phyloP scores from a whole-genome alignment of 2,329 filamentous ascomycete species.

The Basipetospora chlamydospora region DNA sequence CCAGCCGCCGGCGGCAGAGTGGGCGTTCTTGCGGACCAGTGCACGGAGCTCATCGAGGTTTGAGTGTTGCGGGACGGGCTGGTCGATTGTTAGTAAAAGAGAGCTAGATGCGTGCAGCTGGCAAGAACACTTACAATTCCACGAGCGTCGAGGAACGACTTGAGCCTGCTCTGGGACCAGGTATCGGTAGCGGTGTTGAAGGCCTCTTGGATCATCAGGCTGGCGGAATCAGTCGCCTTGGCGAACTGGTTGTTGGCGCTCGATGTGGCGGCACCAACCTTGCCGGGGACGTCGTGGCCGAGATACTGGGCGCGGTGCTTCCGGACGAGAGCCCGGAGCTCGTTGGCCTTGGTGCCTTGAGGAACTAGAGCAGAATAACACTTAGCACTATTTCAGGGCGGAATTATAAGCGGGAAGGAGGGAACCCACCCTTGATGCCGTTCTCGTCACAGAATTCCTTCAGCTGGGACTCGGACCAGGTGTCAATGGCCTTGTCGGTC shows the following conservation, averaged over 20 bases:
- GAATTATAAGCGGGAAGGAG: neutral
- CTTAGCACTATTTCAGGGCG: neutral
- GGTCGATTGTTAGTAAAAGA: slow-evolving; percentile 3
- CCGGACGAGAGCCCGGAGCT: slow-evolving; percentile 77
- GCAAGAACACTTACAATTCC: slow-evolving; percentile 29
- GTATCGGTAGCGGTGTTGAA: slow-evolving; percentile 47
- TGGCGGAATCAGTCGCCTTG: slow-evolving; percentile 56
- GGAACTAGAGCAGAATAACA: slow-evolving; percentile 42
- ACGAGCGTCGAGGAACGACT: slow-evolving; percentile 64
- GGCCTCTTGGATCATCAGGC: slow-evolving; percentile 45
- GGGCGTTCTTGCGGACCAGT: slow-evolving; percentile 56
- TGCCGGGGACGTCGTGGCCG: slow-evolving; percentile 46
- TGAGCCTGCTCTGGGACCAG: slow-evolving; percentile 67
- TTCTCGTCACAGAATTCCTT: slow-evolving; percentile 93
- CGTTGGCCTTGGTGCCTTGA: slow-evolving; percentile 80
- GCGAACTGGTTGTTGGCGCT: slow-evolving; percentile 64
- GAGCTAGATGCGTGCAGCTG: neutral
- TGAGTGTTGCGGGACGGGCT: slow-evolving; percentile 53
- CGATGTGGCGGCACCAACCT: slow-evolving; percentile 58
- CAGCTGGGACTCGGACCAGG: slow-evolving; percentile 77
- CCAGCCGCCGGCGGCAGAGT: slow-evolving; percentile 54
- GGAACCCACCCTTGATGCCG: slow-evolving; percentile 38
- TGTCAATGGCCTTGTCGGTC: slow-evolving; percentile 71
- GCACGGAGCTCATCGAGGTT: slow-evolving; percentile 62
- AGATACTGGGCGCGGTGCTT: slow-evolving; percentile 66